Percentiles rank a stretch among this genome's conserved stretches.
Conservation (phyloP, 768 basidiomycete genomes). For the Tricholoma hemisulphureum region DNA sequence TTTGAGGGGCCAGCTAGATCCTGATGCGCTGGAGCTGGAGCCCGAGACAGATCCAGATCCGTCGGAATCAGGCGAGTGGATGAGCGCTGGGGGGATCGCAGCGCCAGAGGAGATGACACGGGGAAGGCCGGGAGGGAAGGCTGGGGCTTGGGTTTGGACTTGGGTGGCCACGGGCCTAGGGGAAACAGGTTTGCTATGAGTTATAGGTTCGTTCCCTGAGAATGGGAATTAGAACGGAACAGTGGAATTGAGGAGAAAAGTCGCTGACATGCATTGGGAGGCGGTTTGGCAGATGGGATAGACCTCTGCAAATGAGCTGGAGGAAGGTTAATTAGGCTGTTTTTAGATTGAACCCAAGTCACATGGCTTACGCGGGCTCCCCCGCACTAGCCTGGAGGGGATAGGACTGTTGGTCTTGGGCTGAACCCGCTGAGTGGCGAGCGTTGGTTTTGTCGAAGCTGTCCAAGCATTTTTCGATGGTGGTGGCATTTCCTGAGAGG, state of each 20-base stretch:
- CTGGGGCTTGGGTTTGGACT: neutral
- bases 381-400: neutral
- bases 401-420: neutral
- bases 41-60: conserved; percentile 4
- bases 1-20: conserved; percentile 7
- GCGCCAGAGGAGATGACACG: conserved; percentile 4
- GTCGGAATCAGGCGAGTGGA: conserved; percentile 8
- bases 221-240: neutral
- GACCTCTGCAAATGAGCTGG: neutral
- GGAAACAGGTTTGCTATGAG: neutral
- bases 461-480: conserved; percentile 20
- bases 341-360: neutral
- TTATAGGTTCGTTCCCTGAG: conserved; percentile 24
- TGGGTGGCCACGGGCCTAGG: neutral
- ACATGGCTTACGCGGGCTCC: neutral
- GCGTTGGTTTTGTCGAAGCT: neutral
- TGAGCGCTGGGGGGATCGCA: conserved; percentile 16
- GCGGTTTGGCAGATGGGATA: neutral
- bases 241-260: neutral
- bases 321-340: neutral
- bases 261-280: conserved; percentile 8
- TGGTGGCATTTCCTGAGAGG: conserved; percentile 6
- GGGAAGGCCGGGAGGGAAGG: conserved; percentile 15
- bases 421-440: neutral
- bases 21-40: conserved; percentile 6